Conservation (phyloP, 2,329 filamentous ascomycete species). For the Paraphoma sp. region DNA sequence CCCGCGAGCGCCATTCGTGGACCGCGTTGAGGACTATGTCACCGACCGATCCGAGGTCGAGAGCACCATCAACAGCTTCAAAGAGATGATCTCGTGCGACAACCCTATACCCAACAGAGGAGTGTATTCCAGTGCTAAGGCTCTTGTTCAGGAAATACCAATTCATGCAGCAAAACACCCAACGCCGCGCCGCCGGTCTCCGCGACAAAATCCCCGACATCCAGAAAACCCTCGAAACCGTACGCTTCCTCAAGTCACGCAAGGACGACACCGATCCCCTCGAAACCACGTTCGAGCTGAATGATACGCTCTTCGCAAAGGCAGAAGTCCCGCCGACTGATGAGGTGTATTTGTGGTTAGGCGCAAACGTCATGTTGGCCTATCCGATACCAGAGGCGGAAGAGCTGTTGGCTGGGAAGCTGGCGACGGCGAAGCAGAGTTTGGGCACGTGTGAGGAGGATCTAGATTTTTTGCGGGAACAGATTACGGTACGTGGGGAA, state of each 20-base stretch:
- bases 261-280: conserved; percentile 75
- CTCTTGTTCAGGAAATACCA: conserved; percentile 83
- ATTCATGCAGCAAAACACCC: conserved; percentile 97
- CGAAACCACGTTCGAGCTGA: conserved; percentile 93
- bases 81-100: conserved; percentile 86
- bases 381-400: conserved; percentile 92
- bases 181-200: conserved; percentile 79
- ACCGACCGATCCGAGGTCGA: conserved; percentile 80
- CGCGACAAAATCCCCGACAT: conserved; percentile 98
- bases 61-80: conserved; percentile 79
- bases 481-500: conserved; percentile 78
- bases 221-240: conserved; percentile 91
- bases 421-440: conserved; percentile 79
- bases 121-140: too few species aligned
- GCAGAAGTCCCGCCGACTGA: conserved; percentile 82
- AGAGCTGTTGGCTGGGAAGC: conserved; percentile 76
- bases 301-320: conserved; percentile 93
- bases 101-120: too few species aligned
- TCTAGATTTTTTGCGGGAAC: conserved; percentile 91
- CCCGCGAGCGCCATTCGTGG: conserved; percentile 82
- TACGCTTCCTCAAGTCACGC: conserved; percentile 80
- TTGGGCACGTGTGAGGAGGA: conserved; percentile 93
- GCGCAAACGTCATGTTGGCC: conserved; percentile 96
- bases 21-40: conserved; percentile 89
- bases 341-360: conserved; percentile 97